Percentiles rank a stretch among this genome's conserved stretches.
phyloP scores from a whole-genome alignment of 371 early-diverging fungal genomes.

The Encephalitozoon hellem region DNA sequence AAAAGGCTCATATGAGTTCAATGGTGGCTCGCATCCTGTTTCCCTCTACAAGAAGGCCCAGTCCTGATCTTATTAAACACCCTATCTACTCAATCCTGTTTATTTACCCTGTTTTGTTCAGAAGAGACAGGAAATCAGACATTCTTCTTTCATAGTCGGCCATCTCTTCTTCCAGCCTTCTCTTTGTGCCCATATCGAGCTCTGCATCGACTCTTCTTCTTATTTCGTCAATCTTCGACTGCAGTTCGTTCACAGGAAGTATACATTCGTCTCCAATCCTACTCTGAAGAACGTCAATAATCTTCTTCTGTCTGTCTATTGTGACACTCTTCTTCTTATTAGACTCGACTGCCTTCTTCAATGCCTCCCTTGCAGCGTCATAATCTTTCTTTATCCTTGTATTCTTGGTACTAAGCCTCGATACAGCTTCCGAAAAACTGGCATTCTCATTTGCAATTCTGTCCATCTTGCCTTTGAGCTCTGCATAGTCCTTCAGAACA shows the following conservation, averaged over 20 bases:
- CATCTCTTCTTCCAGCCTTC: constrained; percentile 22
- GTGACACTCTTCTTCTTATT: constrained; percentile 36
- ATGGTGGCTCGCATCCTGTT: not conserved
- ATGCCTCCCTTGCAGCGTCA: constrained; percentile 19
- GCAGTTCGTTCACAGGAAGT: constrained; percentile 40
- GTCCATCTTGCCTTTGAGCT: constrained; percentile 9
- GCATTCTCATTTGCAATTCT: constrained; percentile 39
- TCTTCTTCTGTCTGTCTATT: constrained; percentile 47
- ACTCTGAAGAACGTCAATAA: constrained; percentile 49
- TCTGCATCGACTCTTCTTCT: constrained; percentile 30
- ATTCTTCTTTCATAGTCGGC: constrained; percentile 42
- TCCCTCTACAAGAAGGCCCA: not conserved
- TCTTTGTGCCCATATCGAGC: constrained; percentile 2
- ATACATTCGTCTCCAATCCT: constrained; percentile 15
- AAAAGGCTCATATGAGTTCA: constrained; percentile 5
- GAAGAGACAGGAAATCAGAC: constrained; percentile 38
- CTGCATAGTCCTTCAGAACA: not conserved
- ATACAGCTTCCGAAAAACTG: constrained; percentile 23
- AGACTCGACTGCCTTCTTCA: constrained; percentile 32
- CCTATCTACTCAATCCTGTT: not conserved
- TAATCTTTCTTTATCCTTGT: constrained; percentile 47
- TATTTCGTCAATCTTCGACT: constrained; percentile 33
- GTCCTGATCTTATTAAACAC: not conserved
- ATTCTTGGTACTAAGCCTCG: constrained; percentile 39
- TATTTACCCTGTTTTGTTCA: not conserved